phyloP scores from a whole-genome alignment of 176 grass and related monocot genomes.

The Triticum urartu region DNA sequence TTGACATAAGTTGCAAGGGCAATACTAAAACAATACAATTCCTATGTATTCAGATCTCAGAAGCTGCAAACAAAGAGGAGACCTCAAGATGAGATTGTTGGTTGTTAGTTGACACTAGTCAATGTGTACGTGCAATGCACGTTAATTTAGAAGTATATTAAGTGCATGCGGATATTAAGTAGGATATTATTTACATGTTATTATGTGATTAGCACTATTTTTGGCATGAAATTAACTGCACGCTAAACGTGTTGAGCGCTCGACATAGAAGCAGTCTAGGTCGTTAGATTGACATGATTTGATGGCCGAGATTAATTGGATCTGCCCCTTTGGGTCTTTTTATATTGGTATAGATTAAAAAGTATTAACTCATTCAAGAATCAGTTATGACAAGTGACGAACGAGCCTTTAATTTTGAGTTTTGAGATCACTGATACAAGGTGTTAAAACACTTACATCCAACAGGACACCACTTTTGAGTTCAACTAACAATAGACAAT shows the following conservation, averaged over 20 bases:
- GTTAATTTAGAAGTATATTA: too few species aligned
- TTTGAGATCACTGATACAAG: neutral
- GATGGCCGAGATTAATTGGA: too few species aligned
- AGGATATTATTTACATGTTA: too few species aligned
- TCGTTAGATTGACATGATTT: too few species aligned
- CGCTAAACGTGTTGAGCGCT: too few species aligned
- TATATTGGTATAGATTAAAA: neutral
- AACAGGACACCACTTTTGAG: constrained; percentile 28
- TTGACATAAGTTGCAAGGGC: neutral
- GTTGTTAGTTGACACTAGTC: neutral
- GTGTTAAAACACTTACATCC: constrained; percentile 14
- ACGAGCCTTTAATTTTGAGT: neutral
- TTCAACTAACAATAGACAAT: neutral
- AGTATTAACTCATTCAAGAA: neutral
- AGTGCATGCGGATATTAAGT: too few species aligned
- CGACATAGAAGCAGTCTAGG: too few species aligned
- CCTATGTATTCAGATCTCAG: neutral
- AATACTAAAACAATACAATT: neutral
- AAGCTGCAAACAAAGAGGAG: neutral
- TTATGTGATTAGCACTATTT: too few species aligned
- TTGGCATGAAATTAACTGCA: too few species aligned
- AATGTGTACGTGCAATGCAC: too few species aligned
- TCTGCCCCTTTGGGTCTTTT: too few species aligned
- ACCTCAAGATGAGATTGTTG: neutral
- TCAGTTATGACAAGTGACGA: neutral